Conservation (phyloP, 345 rosid genomes). For the sweet orange (Citrus sinensis) region DVS_A1.0 CM039164.1:25399501-25400000, state of each 20-base stretch:
- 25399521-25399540: not conserved
- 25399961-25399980: not conserved
- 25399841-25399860: constrained; percentile 98
- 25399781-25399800: constrained; percentile 28
- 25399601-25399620: constrained; percentile 2
- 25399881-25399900: constrained; percentile 97
- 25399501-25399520: not conserved
- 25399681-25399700: constrained; percentile 63
- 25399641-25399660: constrained; percentile 82
- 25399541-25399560: not conserved
- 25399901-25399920: constrained; percentile 88
- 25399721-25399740: not conserved
- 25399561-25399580: not conserved
- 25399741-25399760: not conserved
- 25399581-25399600: constrained; percentile 1
- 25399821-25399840: constrained; percentile 89
- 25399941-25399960: constrained; percentile 12
- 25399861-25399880: constrained; percentile 81
- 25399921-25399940: constrained; percentile 46
- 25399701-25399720: constrained; percentile 10
- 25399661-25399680: constrained; percentile 66
- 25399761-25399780: constrained; percentile 38
- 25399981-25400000: not conserved
- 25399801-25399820: constrained; percentile 55
- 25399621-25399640: constrained; percentile 7